Conservation (phyloP, 2,329 filamentous ascomycete genomes). For the Corinectria fuckeliana region DNA sequence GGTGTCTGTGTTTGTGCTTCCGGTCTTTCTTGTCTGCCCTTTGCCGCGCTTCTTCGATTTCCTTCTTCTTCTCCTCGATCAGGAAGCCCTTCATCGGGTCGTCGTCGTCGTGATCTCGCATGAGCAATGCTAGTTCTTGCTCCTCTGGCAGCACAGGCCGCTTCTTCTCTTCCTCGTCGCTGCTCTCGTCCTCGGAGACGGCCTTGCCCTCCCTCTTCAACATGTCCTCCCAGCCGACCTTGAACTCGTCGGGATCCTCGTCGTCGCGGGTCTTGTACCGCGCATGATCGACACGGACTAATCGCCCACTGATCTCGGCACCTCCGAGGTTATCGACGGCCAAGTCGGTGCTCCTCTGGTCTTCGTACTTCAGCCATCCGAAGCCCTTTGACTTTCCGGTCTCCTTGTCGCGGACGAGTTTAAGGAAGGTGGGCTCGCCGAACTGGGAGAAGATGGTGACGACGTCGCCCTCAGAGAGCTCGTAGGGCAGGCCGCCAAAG, state of each 20-base stretch:
- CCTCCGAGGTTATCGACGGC: conserved; percentile 96
- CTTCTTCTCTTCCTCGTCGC: conserved; percentile 53
- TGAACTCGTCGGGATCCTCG: conserved; percentile 67
- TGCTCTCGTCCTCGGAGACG: conserved; percentile 53
- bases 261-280: conserved; percentile 90
- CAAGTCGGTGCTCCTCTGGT: conserved; percentile 93
- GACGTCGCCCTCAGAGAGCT: conserved; percentile 93
- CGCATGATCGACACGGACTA: conserved; percentile 90
- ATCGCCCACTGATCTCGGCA: conserved; percentile 78
- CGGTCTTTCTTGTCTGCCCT: conserved; percentile 55
- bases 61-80: conserved; percentile 89
- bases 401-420: conserved; percentile 92
- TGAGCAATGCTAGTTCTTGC: conserved; percentile 75
- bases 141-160: conserved; percentile 81
- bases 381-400: conserved; percentile 95
- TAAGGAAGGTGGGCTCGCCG: conserved; percentile 92
- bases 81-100: conserved; percentile 97
- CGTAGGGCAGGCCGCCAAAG: conserved; percentile 91
- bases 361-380: conserved; percentile 97
- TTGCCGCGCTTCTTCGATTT: conserved; percentile 74
- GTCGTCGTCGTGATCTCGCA: conserved; percentile 87
- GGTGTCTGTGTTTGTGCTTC: conserved; percentile 56
- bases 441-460: conserved; percentile 97
- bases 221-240: conserved; percentile 66
- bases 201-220: conserved; percentile 57